Evolutionary conservation across 345 rosid species (phyloP), one percentile per base, ranked within the genome.

Genomic region (Excoecaria agallocha): DNA sequence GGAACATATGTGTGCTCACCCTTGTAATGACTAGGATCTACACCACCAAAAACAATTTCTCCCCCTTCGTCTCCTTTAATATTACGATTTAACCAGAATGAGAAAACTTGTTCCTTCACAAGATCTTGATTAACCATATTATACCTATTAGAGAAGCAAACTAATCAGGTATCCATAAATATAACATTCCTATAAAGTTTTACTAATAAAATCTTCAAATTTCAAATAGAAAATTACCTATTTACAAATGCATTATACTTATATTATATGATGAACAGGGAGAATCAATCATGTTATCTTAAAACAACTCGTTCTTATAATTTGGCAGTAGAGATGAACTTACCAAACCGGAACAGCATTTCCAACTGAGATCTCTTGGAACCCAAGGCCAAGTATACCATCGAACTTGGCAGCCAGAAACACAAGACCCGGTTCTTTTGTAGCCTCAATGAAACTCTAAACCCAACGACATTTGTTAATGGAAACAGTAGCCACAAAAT

Each of bases 351-450:
- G 83, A 72, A 75, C 65, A 54, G 83, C 76, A 0, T 72, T 74
- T 43, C 62, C 75, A 46, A 80, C 83, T 11, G 83, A 80, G 58
- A 80, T 76, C 46, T 75, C 83, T 45, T 76, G 83, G 66, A 76
- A 80, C 50, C 83, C 83, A 45, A 80, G 83, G 69, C 83, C 83
- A 41, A 80, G 74, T n/a, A 80, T 72, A 48, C 83, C 83, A 30
- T 80, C 83, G 72, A 80, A 80, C 74, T 80, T 80, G 30, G 83
- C 74, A 66, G 74, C 77, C 70, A 80, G 68, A 65, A 80, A 80
- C 20, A 77, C 68, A 66, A 75, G 6, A 5, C 79, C 73, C 35
- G 79, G 83, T 66, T 80, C 83, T 75, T 80, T 80, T 30, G 83
- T 80, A 39, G 79, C 79, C 68, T 80, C 83, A 30, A 80, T 80